These are phyloP conservation scores for Phaeotremella skinneri DNA, from an alignment of 768 basidiomycete species.

Conservation along the genomic window DNA sequence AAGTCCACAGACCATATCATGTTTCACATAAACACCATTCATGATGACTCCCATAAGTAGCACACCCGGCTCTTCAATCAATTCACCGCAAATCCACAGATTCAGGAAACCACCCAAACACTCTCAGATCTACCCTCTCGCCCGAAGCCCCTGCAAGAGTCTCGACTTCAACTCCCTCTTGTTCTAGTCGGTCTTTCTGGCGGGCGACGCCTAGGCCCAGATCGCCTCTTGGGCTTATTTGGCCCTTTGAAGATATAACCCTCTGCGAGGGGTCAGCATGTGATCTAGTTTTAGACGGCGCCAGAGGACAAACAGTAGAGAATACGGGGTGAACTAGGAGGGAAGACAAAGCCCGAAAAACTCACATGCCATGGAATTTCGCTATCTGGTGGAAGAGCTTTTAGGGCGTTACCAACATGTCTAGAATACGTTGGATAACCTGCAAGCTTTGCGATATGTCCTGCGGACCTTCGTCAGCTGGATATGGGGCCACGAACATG, in stretches of 20 bases:
- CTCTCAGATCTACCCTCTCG: constrained; percentile 57
- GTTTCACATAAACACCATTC: too few species aligned
- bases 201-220: constrained; percentile 73
- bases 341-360: constrained; percentile 1
- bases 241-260: constrained; percentile 46
- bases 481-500: background rate
- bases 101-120: constrained; percentile 52
- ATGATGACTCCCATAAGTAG: too few species aligned
- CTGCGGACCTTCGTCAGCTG: constrained; percentile 11
- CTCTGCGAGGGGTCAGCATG: constrained; percentile 37
- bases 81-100: constrained; percentile 11
- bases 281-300: constrained; percentile 2
- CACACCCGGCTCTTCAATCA: too few species aligned
- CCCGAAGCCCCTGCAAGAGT: constrained; percentile 58
- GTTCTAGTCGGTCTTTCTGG: constrained; percentile 72
- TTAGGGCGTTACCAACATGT: constrained; percentile 50
- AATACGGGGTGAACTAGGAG: background rate
- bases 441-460: constrained; percentile 49
- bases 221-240: constrained; percentile 72
- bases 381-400: constrained; percentile 32
- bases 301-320: background rate
- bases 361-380: constrained; percentile 51
- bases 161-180: constrained; percentile 78
- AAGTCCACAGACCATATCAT: too few species aligned
- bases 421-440: constrained; percentile 49